phyloP scores from a whole-genome alignment of 805 yeast species.

The Yarrowia sp. region DNA sequence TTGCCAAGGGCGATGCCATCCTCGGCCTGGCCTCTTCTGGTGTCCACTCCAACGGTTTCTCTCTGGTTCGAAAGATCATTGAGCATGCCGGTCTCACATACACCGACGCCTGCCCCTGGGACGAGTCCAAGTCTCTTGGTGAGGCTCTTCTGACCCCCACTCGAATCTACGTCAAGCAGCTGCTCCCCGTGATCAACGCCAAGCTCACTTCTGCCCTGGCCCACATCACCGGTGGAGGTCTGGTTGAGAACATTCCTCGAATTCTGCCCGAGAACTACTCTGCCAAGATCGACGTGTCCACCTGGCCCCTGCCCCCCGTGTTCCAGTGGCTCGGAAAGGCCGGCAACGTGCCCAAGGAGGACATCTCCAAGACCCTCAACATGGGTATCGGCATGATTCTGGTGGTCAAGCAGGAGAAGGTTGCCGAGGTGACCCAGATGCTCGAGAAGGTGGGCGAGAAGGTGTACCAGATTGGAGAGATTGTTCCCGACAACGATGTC shows the following conservation, averaged over 20 bases:
- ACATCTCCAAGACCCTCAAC: conserved; percentile 89
- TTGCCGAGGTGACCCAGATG: conserved; percentile 59
- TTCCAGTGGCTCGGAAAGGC: conserved; percentile 93
- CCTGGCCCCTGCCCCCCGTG: conserved; percentile 86
- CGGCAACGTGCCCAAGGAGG: conserved; percentile 87
- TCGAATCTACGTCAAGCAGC: conserved; percentile 89
- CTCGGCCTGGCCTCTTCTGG: conserved; percentile 92
- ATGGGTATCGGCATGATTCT: conserved; percentile 97
- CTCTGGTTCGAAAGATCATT: conserved; percentile 89
- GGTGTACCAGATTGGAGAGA: conserved; percentile 72
- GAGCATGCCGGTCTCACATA: conserved; percentile 76
- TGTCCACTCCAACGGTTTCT: conserved; percentile 95
- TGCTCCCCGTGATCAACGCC: conserved; percentile 74
- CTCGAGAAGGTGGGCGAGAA: conserved; percentile 74
- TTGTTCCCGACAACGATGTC: conserved; percentile 53
- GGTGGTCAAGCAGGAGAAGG: conserved; percentile 76
- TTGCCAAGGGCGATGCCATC: conserved; percentile 81
- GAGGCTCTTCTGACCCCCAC: conserved; percentile 89
- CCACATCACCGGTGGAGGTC: conserved; percentile 98
- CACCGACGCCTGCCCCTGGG: conserved; percentile 87
- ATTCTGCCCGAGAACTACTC: conserved; percentile 81
- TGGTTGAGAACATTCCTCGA: conserved; percentile 94
- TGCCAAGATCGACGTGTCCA: conserved; percentile 77
- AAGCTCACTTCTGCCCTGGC: conserved; percentile 84
- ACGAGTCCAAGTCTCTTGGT: conserved; percentile 71